These are phyloP conservation scores for Entoloma clypeatum DNA, from an alignment of 1,284 basidiomycete species.

Conservation along the genomic window DNA sequence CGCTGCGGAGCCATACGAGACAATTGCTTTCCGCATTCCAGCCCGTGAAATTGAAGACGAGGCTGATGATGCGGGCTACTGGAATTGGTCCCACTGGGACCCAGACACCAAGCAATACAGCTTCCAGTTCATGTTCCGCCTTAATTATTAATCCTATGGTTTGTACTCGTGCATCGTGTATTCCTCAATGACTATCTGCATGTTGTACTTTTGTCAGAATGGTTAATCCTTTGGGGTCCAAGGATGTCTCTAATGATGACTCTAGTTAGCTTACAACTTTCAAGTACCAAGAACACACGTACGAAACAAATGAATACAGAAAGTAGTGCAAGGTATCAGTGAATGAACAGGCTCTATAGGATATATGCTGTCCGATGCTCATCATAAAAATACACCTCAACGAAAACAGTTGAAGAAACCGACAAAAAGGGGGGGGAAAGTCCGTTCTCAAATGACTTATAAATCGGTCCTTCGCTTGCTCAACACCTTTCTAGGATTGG, in stretches of 20 bases:
- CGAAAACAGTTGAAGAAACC: slow-evolving; percentile 5
- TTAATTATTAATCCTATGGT: slow-evolving; percentile 50
- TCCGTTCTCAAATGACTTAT: slow-evolving; percentile 13
- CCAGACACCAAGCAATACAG: slow-evolving; percentile 94
- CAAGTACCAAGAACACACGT: too few species aligned
- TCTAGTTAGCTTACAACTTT: too few species aligned
- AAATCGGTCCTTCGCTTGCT: slow-evolving; percentile 20
- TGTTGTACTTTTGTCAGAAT: not conserved
- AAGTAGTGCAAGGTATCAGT: too few species aligned
- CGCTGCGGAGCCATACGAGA: slow-evolving; percentile 98
- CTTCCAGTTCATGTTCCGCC: slow-evolving; percentile 91
- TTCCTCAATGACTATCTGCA: not conserved
- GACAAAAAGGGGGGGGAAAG: slow-evolving; percentile 1
- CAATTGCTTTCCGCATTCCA: slow-evolving; percentile 96
- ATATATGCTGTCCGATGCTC: too few species aligned
- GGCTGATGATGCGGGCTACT: slow-evolving; percentile 82
- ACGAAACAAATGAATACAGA: too few species aligned
- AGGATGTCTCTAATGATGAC: too few species aligned
- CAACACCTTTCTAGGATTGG: slow-evolving; percentile 16
- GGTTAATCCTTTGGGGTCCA: too few species aligned
- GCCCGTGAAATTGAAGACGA: slow-evolving; percentile 97
- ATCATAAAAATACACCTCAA: slow-evolving; percentile 14
- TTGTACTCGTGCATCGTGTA: slow-evolving; percentile 2
- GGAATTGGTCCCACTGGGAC: slow-evolving; percentile 98
- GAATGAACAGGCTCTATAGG: too few species aligned